These are phyloP conservation scores for Coemansia sp. DNA, from an alignment of 192 early-diverging fungal genomes.

Conservation along the genomic window DNA sequence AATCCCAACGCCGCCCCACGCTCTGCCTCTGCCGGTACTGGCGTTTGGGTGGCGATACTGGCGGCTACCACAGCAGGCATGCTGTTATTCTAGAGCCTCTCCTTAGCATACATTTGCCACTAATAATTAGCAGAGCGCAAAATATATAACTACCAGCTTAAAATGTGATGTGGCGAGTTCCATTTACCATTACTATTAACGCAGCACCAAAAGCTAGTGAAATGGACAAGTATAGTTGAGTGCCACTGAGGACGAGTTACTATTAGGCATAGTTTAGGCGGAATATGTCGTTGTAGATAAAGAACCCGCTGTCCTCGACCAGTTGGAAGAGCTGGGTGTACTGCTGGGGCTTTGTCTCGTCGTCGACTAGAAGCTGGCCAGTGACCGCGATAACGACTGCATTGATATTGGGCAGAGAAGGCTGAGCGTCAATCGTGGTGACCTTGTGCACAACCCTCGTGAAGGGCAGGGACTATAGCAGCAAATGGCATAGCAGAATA, in stretches of 20 bases:
- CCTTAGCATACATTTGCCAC: neutral
- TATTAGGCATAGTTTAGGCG: constrained; percentile 70
- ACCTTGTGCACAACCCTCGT: constrained; percentile 70
- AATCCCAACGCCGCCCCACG: constrained; percentile 49
- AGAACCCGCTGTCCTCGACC: constrained; percentile 73
- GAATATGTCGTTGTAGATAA: constrained; percentile 87
- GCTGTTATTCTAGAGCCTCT: constrained; percentile 5
- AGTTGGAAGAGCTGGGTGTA: constrained; percentile 90
- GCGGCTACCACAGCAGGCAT: constrained; percentile 11
- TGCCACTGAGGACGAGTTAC: neutral
- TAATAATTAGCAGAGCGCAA: neutral
- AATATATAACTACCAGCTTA: neutral
- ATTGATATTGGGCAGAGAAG: constrained; percentile 60
- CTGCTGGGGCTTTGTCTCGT: constrained; percentile 75
- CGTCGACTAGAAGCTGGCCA: constrained; percentile 86
- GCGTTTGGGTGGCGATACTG: constrained; percentile 16
- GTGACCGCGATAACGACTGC: constrained; percentile 81
- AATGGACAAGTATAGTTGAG: neutral
- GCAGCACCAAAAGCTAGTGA: neutral
- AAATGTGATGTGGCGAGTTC: neutral
- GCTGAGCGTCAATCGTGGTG: constrained; percentile 81
- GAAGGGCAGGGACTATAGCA: constrained; percentile 69
- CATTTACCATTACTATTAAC: neutral
- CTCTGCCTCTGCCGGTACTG: constrained; percentile 14
- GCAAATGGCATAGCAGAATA: neutral